phyloP scores from a whole-genome alignment of 2,329 filamentous ascomycete genomes.

The Geosmithia morbida region DNA sequence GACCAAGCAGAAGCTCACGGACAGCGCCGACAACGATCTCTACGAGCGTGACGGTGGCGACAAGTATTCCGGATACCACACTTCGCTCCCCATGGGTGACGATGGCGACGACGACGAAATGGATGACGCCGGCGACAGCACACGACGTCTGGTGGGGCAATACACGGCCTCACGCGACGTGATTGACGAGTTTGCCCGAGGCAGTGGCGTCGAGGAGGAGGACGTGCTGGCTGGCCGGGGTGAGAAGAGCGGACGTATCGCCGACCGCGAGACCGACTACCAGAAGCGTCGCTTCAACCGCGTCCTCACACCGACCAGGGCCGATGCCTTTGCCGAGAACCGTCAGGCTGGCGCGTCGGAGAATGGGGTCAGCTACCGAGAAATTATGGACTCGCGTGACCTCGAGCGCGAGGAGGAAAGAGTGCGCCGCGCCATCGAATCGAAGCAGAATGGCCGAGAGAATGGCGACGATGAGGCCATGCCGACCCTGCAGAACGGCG shows the following conservation, averaged over 20 bases:
- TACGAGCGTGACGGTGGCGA: constrained; percentile 69
- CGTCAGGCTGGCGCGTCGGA: constrained; percentile 50
- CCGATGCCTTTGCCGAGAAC: constrained; percentile 72
- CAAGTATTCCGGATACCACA: constrained; percentile 81
- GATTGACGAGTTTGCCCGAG: constrained; percentile 85
- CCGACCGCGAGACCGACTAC: constrained; percentile 91
- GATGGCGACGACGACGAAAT: constrained; percentile 63
- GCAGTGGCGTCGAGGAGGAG: constrained; percentile 77
- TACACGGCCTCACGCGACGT: constrained; percentile 88
- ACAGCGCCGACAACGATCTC: constrained; percentile 74
- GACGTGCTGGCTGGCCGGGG: constrained; percentile 70
- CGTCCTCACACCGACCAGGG: constrained; percentile 69
- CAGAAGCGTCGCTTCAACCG: constrained; percentile 92
- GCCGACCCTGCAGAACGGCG: constrained; percentile 58
- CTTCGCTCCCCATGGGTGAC: constrained; percentile 57
- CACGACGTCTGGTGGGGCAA: constrained; percentile 75
- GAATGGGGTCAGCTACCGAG: constrained; percentile 71
- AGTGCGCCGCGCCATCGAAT: constrained; percentile 64
- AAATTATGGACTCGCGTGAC: constrained; percentile 82
- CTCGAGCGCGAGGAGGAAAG: constrained; percentile 88
- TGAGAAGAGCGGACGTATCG: constrained; percentile 82
- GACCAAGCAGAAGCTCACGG: constrained; percentile 83
- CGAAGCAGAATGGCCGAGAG: constrained; percentile 49
- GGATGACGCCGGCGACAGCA: constrained; percentile 58
- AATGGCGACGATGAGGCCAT: constrained; percentile 48